These are phyloP conservation scores for Cyclotella baltica DNA, from an alignment of 108 stramenopile genomes.

Conservation along the genomic window DNA sequence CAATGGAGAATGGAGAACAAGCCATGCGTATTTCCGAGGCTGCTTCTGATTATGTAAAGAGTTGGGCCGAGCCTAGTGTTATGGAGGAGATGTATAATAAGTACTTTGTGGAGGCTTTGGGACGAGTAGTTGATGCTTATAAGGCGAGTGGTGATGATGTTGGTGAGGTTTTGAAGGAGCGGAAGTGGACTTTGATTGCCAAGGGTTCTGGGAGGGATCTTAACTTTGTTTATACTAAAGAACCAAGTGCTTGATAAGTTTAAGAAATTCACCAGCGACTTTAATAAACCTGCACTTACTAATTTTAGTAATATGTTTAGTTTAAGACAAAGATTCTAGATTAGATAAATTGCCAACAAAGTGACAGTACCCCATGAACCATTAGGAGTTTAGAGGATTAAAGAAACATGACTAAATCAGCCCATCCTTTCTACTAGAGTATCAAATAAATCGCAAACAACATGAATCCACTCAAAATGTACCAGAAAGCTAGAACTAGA, in stretches of 20 bases:
- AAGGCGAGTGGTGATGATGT: conserved; percentile 3
- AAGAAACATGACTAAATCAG: too few relatives aligned
- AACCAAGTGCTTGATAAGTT: neutral
- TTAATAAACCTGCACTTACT: too few relatives aligned
- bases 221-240: neutral
- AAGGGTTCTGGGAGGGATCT: conserved; percentile 15
- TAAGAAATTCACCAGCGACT: neutral
- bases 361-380: too few relatives aligned
- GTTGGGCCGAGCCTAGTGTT: conserved; percentile 1
- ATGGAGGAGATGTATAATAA: conserved; percentile 25
- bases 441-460: too few relatives aligned
- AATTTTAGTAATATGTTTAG: too few relatives aligned
- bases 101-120: conserved; percentile 25
- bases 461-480: too few relatives aligned
- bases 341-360: too few relatives aligned
- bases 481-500: too few relatives aligned
- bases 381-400: too few relatives aligned
- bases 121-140: conserved; percentile 10
- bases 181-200: conserved; percentile 18
- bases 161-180: conserved; percentile 5
- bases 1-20: conserved; percentile 17
- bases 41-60: conserved; percentile 19
- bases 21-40: conserved; percentile 31
- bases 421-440: too few relatives aligned
- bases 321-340: too few relatives aligned